Conservation (phyloP, 2,329 filamentous ascomycete species). For the Malbranchea zuffiana region DNA sequence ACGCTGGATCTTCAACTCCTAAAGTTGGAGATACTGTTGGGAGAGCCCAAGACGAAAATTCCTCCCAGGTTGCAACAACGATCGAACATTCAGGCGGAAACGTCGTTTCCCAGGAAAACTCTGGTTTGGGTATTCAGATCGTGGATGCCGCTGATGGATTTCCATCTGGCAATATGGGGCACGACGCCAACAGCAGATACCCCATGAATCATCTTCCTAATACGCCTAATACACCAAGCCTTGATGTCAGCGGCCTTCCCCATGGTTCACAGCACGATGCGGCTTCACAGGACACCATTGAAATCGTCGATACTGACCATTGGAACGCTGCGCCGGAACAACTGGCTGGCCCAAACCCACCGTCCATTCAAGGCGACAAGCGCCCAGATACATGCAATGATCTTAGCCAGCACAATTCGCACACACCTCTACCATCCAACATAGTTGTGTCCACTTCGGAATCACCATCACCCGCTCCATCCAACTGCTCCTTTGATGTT, state of each 20-base stretch:
- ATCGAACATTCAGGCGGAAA: slow-evolving; percentile 3
- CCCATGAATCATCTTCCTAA: slow-evolving; percentile 8
- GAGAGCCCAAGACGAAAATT: background rate
- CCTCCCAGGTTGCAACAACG: background rate
- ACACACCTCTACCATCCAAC: too few relatives aligned
- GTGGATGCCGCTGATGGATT: slow-evolving; percentile 11
- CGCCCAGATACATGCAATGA: too few relatives aligned
- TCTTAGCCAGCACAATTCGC: slow-evolving; percentile 20
- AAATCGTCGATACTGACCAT: slow-evolving; percentile 24
- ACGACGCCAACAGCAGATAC: slow-evolving; percentile 4
- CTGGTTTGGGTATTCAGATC: slow-evolving; percentile 15
- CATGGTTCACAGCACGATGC: slow-evolving; percentile 3
- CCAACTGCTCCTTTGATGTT: slow-evolving; percentile 32
- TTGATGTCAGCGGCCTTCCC: slow-evolving; percentile 6
- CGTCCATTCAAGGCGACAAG: slow-evolving; percentile 15
- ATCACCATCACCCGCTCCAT: slow-evolving; percentile 37
- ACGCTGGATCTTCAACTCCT: background rate
- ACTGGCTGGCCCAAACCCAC: slow-evolving; percentile 27
- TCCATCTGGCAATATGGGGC: slow-evolving; percentile 2
- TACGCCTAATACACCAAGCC: slow-evolving; percentile 12
- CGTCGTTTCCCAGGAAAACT: background rate
- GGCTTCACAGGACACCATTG: slow-evolving; percentile 20
- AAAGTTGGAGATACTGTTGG: background rate
- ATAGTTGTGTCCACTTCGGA: slow-evolving; percentile 31
- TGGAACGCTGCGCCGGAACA: slow-evolving; percentile 17